Evolutionary conservation across 129 eudicot genomes (phyloP).

Genomic region (Chrysanthemum seticuspe): DNA sequence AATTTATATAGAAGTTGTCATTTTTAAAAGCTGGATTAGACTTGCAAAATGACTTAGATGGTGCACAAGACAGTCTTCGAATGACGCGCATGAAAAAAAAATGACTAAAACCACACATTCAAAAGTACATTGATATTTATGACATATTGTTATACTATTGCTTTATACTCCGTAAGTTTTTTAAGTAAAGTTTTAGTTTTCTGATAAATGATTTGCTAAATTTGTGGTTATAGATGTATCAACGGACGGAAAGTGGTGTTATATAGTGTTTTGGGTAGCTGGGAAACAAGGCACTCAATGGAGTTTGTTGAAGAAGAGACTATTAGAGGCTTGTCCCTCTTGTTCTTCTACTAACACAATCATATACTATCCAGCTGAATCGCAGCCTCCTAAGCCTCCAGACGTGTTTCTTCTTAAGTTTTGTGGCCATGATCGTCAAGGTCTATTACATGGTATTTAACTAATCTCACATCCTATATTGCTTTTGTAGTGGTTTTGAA

Average conservation of each 20-base stretch:
- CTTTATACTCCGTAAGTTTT: too few species aligned
- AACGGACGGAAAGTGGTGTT: conserved; percentile 95
- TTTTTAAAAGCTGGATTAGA: too few species aligned
- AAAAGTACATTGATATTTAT: not conserved
- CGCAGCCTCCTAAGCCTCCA: conserved; percentile 69
- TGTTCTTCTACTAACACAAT: conserved; percentile 83
- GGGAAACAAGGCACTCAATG: conserved; percentile 63
- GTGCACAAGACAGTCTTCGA: too few species aligned
- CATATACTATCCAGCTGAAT: conserved; percentile 53
- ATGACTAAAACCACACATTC: too few species aligned
- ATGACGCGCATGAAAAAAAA: too few species aligned
- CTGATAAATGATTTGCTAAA: not conserved
- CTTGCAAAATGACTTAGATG: too few species aligned
- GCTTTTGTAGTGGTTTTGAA: conserved; percentile 1
- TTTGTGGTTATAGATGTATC: conserved; percentile 60
- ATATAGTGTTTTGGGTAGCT: conserved; percentile 72
- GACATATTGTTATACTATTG: not conserved
- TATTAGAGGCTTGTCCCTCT: conserved; percentile 79
- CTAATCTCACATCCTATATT: too few species aligned
- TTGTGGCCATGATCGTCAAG: conserved; percentile 70
- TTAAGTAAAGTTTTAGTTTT: not conserved
- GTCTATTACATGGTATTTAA: conserved; percentile 75
- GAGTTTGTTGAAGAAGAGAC: conserved; percentile 75
- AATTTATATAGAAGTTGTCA: too few species aligned
- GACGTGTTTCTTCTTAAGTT: conserved; percentile 81